These are phyloP conservation scores for Zizania palustris DNA, from an alignment of 202 grass and related monocot species.

Conservation along the genomic window DNA sequence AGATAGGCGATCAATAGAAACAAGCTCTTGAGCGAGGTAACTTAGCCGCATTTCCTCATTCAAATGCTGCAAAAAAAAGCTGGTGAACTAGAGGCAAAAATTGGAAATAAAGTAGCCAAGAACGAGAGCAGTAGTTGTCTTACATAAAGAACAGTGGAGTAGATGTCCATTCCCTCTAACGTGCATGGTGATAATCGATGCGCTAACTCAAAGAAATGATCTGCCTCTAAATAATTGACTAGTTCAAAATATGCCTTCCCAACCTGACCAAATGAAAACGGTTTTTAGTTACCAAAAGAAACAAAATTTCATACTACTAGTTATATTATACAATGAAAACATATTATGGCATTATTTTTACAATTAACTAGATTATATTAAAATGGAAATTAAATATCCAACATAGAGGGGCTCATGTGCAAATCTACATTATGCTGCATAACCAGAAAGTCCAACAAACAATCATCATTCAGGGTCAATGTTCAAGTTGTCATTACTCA, in stretches of 20 bases:
- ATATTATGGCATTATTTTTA: background rate
- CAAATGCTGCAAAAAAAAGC: slow-evolving; percentile 65
- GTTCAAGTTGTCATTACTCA: no score
- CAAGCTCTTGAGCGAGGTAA: slow-evolving; percentile 96
- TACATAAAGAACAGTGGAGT: slow-evolving; percentile 98
- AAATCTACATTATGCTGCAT: background rate
- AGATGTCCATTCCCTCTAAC: slow-evolving; percentile 94
- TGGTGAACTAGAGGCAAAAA: slow-evolving; percentile 38
- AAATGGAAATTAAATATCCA: slow-evolving; percentile 23
- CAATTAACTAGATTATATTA: slow-evolving; percentile 5
- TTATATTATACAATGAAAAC: slow-evolving; percentile 22
- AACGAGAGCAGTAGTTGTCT: slow-evolving; percentile 37
- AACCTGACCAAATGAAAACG: slow-evolving; percentile 57
- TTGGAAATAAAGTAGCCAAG: slow-evolving; percentile 36
- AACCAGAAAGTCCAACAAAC: slow-evolving; percentile 5
- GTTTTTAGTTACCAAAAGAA: slow-evolving; percentile 6
- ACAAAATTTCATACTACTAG: background rate
- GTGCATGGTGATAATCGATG: slow-evolving; percentile 80
- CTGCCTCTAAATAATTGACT: slow-evolving; percentile 84
- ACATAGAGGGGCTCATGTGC: background rate
- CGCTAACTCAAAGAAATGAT: slow-evolving; percentile 87
- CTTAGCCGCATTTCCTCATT: slow-evolving; percentile 96
- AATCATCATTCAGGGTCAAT: slow-evolving; percentile 2
- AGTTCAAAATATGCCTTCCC: slow-evolving; percentile 95
- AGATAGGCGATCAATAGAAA: slow-evolving; percentile 86